Percentiles rank a stretch among this genome's conserved stretches.
Conservation (phyloP, 768 basidiomycete genomes). For the Rhodosporidiobolus odoratus region DNA sequence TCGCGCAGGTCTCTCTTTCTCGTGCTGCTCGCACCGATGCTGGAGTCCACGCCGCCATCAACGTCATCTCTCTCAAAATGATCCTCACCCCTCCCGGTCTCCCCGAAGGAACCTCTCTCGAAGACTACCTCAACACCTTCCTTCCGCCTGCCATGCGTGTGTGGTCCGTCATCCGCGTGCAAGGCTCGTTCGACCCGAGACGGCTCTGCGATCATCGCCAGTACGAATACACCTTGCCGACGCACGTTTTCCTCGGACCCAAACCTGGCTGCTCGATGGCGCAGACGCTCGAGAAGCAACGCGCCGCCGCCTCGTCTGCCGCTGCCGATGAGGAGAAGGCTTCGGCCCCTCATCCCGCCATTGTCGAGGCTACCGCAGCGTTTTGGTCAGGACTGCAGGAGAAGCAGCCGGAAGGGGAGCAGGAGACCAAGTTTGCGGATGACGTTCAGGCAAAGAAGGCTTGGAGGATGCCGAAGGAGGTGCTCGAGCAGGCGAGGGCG, state of each 20-base stretch:
- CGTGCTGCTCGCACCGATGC: slow-evolving; percentile 94
- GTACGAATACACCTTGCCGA: slow-evolving; percentile 95
- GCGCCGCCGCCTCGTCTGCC: background rate
- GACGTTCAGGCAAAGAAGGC: slow-evolving; percentile 43
- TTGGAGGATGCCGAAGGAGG: slow-evolving; percentile 61
- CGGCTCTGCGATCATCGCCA: slow-evolving; percentile 83
- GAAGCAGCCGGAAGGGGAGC: slow-evolving; percentile 1
- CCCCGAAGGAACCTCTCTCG: slow-evolving; percentile 65
- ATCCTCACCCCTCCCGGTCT: slow-evolving; percentile 50
- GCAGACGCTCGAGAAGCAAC: slow-evolving; percentile 39
- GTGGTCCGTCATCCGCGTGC: slow-evolving; percentile 72
- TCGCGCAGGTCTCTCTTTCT: slow-evolving; percentile 64
- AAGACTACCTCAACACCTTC: slow-evolving; percentile 70
- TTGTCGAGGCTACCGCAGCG: slow-evolving; percentile 18
- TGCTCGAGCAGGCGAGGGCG: slow-evolving; percentile 57
- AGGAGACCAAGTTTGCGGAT: slow-evolving; percentile 22
- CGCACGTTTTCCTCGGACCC: slow-evolving; percentile 85
- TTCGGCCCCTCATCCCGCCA: background rate
- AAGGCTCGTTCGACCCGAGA: slow-evolving; percentile 50
- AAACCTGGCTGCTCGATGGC: slow-evolving; percentile 64
- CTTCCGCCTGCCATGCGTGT: slow-evolving; percentile 86
- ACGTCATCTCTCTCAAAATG: slow-evolving; percentile 62
- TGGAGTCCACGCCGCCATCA: slow-evolving; percentile 94
- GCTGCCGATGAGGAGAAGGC: background rate
- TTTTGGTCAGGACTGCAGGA: no score